Evolutionary conservation across 345 rosid species (phyloP), one percentile per base, ranked within the genome.

Genomic region (Gynandropsis gynandra): DNA sequence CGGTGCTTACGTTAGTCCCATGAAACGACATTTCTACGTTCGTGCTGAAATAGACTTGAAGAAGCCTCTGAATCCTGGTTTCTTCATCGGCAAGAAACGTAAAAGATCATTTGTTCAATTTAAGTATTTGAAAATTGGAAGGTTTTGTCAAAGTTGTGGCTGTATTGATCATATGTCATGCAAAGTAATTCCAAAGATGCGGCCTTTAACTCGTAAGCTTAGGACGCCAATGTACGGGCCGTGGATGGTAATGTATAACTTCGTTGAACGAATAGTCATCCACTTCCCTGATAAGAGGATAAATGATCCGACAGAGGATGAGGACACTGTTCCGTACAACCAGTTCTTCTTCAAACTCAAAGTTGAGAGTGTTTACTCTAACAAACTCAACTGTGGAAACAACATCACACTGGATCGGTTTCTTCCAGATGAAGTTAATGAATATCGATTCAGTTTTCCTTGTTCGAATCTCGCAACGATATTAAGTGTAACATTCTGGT

Each of bases 281-380:
- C 35, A 27, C 18, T 47, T 47, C 35, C 51, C 51, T 1, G 19
- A n/a, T n/a, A n/a, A 47, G 35, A 29, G 24, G 36, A 4, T 47
- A 18, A n/a, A 12, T 4, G 37, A 47, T n/a, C 14, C 17, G 17
- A 13, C 51, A 5, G 51, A 47, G 51, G 9, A 24, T 17, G 51
- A 47, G 17, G 37, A 47, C 12, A 47, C 51, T 5, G 51, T 47
- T 10, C 51, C 51, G 1, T 47, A 47, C 36, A 18, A 33, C 14
- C 51, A 47, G 35, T 47, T 47, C 36, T 47, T 47, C 36, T 4
- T 47, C 13, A 27, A 29, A n/a, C 51, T 47, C 29, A 24, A 24
- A 24, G 29, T 24, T 24, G 29, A 24, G 5, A 5, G 2, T 24
- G 2, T 5, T 24, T 24, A 24, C 29, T 2, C 5, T 2, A 24